phyloP scores from a whole-genome alignment of 495 filamentous ascomycete species.

The Cercophora newfieldiana region DNA sequence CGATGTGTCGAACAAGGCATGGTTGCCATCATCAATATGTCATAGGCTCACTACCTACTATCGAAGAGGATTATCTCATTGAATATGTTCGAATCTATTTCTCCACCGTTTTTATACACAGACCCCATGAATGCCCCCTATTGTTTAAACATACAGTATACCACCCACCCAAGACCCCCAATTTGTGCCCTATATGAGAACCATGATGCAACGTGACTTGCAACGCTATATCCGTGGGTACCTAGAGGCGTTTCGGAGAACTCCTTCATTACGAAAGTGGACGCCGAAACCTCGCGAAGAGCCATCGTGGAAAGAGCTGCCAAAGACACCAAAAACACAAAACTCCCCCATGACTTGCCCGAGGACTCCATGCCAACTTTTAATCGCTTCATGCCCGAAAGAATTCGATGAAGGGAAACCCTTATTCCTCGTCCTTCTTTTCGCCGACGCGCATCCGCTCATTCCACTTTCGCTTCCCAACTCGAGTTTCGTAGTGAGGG shows the following conservation, averaged over 20 bases:
- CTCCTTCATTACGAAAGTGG: neutral
- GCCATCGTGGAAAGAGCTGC: neutral
- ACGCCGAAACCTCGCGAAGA: neutral
- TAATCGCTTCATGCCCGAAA: neutral
- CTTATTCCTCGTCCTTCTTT: constrained; percentile 40
- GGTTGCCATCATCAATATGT: no score
- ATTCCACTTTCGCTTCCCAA: constrained; percentile 81
- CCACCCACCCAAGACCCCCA: neutral
- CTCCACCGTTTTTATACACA: neutral
- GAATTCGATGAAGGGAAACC: neutral
- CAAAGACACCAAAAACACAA: neutral
- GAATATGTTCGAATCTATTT: no score
- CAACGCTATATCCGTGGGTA: neutral
- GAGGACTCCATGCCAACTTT: constrained; percentile 4
- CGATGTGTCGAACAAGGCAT: no score
- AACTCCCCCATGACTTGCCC: neutral
- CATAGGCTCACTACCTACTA: no score
- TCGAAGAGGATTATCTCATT: no score
- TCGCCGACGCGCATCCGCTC: constrained; percentile 56
- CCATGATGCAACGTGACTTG: neutral
- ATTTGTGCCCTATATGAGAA: neutral
- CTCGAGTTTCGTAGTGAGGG: constrained; percentile 84
- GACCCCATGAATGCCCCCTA: neutral
- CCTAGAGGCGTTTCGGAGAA: neutral
- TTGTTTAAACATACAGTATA: neutral